phyloP scores from a whole-genome alignment of 306 rosid genomes.

The Quercus mongolica region DNA sequence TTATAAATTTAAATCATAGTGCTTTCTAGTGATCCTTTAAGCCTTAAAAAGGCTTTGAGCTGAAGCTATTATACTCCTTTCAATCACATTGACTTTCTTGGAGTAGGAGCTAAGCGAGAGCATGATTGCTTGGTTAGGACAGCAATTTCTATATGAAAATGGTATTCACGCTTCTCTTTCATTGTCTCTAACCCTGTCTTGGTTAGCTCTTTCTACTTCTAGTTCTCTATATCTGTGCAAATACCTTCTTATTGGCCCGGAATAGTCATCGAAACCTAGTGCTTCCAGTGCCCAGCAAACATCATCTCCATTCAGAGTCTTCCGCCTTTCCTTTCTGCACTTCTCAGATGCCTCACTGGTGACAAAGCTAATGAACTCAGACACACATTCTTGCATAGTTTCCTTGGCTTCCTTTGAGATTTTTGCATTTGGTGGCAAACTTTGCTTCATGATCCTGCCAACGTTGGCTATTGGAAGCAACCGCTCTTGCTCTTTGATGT shows the following conservation, averaged over 20 bases:
- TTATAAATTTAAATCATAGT: not conserved
- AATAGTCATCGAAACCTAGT: slow-evolving; percentile 82
- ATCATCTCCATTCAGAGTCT: slow-evolving; percentile 91
- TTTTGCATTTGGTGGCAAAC: slow-evolving; percentile 75
- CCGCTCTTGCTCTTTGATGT: slow-evolving; percentile 80
- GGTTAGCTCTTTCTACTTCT: slow-evolving; percentile 67
- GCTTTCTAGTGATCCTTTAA: not conserved
- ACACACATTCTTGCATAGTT: slow-evolving; percentile 92
- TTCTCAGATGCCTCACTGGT: slow-evolving; percentile 94
- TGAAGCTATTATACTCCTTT: slow-evolving; percentile 21
- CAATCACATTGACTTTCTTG: slow-evolving; percentile 20
- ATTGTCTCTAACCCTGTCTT: slow-evolving; percentile 23
- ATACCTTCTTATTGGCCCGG: slow-evolving; percentile 78
- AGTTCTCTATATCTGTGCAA: slow-evolving; percentile 65
- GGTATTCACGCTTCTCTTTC: slow-evolving; percentile 6
- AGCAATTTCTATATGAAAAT: not conserved
- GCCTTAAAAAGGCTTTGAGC: not conserved
- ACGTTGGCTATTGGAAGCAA: slow-evolving; percentile 92
- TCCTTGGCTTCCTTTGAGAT: slow-evolving; percentile 90
- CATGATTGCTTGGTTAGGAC: not conserved
- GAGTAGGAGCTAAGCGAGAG: not conserved
- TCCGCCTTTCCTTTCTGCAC: slow-evolving; percentile 92
- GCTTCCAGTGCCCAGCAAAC: slow-evolving; percentile 76
- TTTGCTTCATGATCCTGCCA: slow-evolving; percentile 92
- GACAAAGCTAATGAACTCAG: slow-evolving; percentile 91